Evolutionary conservation across 495 filamentous ascomycete species (phyloP).

Genomic region (Copromyces sp.): DNA sequence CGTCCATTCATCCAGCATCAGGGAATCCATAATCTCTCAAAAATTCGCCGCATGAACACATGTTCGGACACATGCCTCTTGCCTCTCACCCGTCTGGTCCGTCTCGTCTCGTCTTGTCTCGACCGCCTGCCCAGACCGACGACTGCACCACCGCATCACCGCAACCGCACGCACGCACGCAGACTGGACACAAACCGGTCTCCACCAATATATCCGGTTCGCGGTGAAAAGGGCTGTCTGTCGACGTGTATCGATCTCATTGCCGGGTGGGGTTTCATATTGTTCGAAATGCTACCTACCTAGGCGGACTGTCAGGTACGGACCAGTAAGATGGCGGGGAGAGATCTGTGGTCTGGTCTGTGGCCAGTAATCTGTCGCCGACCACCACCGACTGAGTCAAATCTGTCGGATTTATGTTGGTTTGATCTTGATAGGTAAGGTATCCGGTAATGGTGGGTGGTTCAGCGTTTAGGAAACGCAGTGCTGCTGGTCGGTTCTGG

Average conservation of each 20-base stretch:
- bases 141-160: background rate
- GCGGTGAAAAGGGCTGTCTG: background rate
- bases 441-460: background rate
- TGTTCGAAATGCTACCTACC: background rate
- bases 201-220: background rate
- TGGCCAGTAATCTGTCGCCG: background rate
- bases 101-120: background rate
- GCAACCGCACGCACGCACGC: background rate
- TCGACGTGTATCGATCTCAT: background rate
- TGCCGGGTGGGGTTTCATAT: background rate
- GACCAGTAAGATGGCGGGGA: background rate
- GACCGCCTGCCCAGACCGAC: background rate
- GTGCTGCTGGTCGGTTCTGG: background rate
- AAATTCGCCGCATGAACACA: background rate
- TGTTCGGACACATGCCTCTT: background rate
- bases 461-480: background rate
- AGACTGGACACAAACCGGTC: background rate
- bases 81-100: background rate
- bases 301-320: background rate
- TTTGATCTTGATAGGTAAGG: background rate
- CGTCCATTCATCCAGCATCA: background rate
- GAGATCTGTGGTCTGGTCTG: background rate
- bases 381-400: background rate
- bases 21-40: background rate
- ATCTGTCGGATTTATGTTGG: background rate